Evolutionary conservation across 164 flowering plant genomes (phyloP), one percentile per base, ranked within the genome.

Genomic region (Chloranthus sessilifolius): DNA sequence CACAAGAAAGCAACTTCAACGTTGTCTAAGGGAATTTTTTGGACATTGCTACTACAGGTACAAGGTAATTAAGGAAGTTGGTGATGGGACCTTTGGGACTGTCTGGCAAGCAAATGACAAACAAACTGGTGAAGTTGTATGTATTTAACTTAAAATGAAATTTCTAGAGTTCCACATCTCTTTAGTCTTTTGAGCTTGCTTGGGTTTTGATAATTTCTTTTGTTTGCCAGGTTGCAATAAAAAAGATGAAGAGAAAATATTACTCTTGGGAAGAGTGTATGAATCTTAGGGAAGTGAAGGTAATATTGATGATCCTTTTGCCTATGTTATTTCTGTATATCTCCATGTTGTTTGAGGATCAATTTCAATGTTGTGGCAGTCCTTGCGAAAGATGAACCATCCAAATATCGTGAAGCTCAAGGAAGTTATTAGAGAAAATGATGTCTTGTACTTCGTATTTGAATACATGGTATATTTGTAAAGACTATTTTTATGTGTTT

Each of bases 211-310:
- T 22, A 9, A 10, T 35, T 24, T 16, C 3, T 26, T 40, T 12
- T 2, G 22, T n/a, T 52, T 55, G 16, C 34, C 64, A 94, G 99
- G 99, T 94, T 49, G 99, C 99, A 12, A 76, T 94, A 1, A 94
- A 94, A 55, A 87, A 82, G 62, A 94, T 92, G 99, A 88, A 88
- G 80, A 84, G 80, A 40, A 92, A 82, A 44, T 94, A 87, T 56
- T 89, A 82, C 64, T 78, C 96, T 7, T 94, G 99, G 99, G 99
- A 94, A 40, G 99, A 94, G 54, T 89, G 99, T 59, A 74, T 94
- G 43, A 89, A 85, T 63, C 68, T 94, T 53, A 81, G 99, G 68
- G 99, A 94, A 83, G 97, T 94, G 20, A 89, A 94, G 95, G 99
- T 94, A 67, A 31, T 12, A 8, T 43, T 3, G 14, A 29, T 47